Percentiles rank a stretch among this genome's conserved stretches.
Conservation (phyloP, 1,284 basidiomycete species). For the Ganoderma resinaceum region DNA sequence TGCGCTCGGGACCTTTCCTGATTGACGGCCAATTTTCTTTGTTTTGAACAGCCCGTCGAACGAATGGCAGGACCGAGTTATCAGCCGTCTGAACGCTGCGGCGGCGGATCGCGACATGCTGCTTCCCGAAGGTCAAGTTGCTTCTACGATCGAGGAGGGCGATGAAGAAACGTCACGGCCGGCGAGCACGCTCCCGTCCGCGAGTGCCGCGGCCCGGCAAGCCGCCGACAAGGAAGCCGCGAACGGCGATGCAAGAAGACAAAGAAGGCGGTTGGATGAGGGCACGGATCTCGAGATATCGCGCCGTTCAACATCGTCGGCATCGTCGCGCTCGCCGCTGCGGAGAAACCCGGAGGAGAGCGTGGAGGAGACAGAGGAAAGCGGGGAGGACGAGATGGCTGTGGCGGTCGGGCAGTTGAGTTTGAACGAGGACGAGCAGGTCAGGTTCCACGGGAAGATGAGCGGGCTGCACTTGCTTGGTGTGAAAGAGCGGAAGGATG, state of each 20-base stretch:
- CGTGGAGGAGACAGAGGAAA: conserved; percentile 52
- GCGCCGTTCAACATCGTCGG: conserved; percentile 35
- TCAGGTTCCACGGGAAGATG: conserved; percentile 81
- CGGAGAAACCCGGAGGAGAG: conserved; percentile 33
- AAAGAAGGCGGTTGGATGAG: conserved; percentile 36
- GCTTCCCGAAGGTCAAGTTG: conserved; percentile 33
- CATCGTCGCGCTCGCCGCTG: conserved; percentile 37
- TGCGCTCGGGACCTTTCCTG: neutral
- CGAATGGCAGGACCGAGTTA: conserved; percentile 80
- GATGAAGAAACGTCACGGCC: conserved; percentile 25
- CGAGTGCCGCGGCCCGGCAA: conserved; percentile 8
- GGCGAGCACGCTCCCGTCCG: conserved; percentile 22
- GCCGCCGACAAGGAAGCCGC: conserved; percentile 14
- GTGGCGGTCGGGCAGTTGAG: conserved; percentile 85
- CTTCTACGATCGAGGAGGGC: conserved; percentile 20
- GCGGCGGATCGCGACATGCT: conserved; percentile 38
- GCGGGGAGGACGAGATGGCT: conserved; percentile 62
- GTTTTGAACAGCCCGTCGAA: conserved; percentile 57
- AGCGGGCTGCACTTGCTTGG: conserved; percentile 83
- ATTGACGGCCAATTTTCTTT: conserved; percentile 1
- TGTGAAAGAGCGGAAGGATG: conserved; percentile 71
- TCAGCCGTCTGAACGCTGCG: conserved; percentile 40
- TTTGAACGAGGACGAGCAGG: conserved; percentile 83
- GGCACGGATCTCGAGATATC: conserved; percentile 24
- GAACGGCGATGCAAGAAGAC: conserved; percentile 30